Conservation (phyloP, 176 grass and related monocot species). For the Metroxylon sagu region DNA sequence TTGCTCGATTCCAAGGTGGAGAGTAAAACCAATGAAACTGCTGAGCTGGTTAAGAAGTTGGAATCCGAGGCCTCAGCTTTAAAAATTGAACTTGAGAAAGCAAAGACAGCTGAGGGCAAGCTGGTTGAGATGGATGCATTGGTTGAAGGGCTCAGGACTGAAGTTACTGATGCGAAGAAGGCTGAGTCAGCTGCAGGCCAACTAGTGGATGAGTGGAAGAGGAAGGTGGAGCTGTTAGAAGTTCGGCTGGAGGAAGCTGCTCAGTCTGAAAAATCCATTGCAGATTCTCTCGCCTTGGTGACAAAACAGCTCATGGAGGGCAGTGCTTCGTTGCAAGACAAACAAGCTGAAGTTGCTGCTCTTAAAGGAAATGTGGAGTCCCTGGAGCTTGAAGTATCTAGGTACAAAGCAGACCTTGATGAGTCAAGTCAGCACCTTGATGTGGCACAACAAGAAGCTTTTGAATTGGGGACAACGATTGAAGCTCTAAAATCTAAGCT, state of each 20-base stretch:
- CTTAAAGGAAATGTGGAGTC: conserved; percentile 43
- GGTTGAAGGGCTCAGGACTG: conserved; percentile 39
- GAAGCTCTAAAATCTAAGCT: conserved; percentile 66
- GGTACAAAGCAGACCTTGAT: conserved; percentile 45
- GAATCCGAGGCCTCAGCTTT: conserved; percentile 43
- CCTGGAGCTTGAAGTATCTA: conserved; percentile 60
- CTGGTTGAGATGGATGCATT: conserved; percentile 39
- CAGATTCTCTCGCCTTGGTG: conserved; percentile 36
- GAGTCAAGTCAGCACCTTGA: conserved; percentile 52
- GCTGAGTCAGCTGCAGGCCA: conserved; percentile 31
- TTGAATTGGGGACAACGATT: conserved; percentile 52
- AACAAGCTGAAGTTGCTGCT: conserved; percentile 59
- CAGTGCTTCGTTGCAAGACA: conserved; percentile 40
- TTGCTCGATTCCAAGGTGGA: conserved; percentile 59
- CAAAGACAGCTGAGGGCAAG: conserved; percentile 39
- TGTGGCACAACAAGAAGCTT: conserved; percentile 46
- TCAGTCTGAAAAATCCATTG: conserved; percentile 55
- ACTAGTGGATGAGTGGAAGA: conserved; percentile 67
- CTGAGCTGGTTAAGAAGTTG: conserved; percentile 48
- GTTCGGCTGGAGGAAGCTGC: conserved; percentile 41
- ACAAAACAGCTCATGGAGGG: conserved; percentile 36
- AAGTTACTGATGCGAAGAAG: conserved; percentile 51
- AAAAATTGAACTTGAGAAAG: conserved; percentile 55
- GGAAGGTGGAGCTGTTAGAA: conserved; percentile 47
- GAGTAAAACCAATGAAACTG: conserved; percentile 50